Percentiles rank a stretch among this genome's conserved stretches.
phyloP scores from a whole-genome alignment of 225 moss, liverwort and hornwort species.

The Polytrichum formosum region DNA sequence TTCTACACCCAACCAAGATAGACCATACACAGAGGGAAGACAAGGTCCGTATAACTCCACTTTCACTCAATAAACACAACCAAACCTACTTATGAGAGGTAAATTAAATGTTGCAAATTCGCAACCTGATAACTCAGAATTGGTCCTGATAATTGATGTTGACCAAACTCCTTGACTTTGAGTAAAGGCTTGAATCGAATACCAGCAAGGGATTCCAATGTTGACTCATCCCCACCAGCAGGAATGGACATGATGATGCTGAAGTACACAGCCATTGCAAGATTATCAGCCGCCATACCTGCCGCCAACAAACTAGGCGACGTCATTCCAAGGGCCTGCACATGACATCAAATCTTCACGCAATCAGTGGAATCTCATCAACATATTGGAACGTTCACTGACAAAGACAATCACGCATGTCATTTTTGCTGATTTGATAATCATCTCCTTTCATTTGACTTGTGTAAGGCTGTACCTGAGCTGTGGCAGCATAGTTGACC shows the following conservation, averaged over 20 bases:
- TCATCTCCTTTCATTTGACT: not conserved
- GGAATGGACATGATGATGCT: constrained; percentile 86
- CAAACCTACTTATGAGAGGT: no score
- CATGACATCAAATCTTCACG: not conserved
- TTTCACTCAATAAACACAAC: no score
- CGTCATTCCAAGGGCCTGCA: constrained; percentile 74
- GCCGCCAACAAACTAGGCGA: constrained; percentile 87
- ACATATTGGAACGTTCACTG: not conserved
- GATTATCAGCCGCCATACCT: constrained; percentile 98
- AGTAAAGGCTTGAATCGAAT: not conserved
- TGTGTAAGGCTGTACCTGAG: constrained; percentile 22
- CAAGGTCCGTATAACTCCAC: no score
- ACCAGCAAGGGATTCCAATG: constrained; percentile 26
- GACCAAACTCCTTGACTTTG: no score
- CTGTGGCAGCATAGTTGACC: constrained; percentile 91
- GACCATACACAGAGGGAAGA: no score
- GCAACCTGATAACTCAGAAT: not conserved
- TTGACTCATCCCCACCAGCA: constrained; percentile 32
- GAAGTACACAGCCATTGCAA: constrained; percentile 94
- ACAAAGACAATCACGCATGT: not conserved
- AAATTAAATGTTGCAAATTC: no score
- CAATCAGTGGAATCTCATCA: not conserved
- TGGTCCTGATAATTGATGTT: no score
- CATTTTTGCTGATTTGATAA: no score
- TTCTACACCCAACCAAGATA: no score